phyloP scores from a whole-genome alignment of 2,329 filamentous ascomycete genomes.

The Cercospora sp. region DNA sequence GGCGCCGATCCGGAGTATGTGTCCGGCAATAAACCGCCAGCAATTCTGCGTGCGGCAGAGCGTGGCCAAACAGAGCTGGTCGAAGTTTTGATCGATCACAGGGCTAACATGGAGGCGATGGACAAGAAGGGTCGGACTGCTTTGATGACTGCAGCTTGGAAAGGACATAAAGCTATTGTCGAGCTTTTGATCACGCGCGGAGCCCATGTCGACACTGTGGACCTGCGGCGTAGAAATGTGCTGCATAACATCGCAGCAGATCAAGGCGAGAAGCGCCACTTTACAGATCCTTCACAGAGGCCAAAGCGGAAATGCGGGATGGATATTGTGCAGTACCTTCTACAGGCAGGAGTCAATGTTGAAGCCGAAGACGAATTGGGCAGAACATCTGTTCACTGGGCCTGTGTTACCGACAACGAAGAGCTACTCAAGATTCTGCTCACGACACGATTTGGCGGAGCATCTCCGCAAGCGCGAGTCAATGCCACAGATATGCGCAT shows the following conservation, averaged over 20 bases:
- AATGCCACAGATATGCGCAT: constrained; percentile 27
- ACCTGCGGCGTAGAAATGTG: constrained; percentile 30
- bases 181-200: constrained; percentile 40
- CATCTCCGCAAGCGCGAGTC: constrained; percentile 23
- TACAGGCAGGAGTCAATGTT: constrained; percentile 28
- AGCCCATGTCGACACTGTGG: constrained; percentile 29
- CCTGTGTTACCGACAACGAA: constrained; percentile 30
- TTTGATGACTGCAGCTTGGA: constrained; percentile 49
- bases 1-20: constrained; percentile 43
- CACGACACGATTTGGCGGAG: constrained; percentile 24
- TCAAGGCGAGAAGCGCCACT: constrained; percentile 28
- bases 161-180: constrained; percentile 44
- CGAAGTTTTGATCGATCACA: constrained; percentile 25
- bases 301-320: constrained; percentile 24
- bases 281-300: constrained; percentile 14
- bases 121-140: constrained; percentile 51
- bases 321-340: constrained; percentile 29
- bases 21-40: constrained; percentile 27
- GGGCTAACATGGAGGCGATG: constrained; percentile 26
- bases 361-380: constrained; percentile 29
- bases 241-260: constrained; percentile 50
- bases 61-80: constrained; percentile 23
- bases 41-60: constrained; percentile 28
- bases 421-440: constrained; percentile 27
- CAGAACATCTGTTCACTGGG: constrained; percentile 34